Conservation (phyloP, 352 stramenopile species). For the Blastocystis sp. region DNA sequence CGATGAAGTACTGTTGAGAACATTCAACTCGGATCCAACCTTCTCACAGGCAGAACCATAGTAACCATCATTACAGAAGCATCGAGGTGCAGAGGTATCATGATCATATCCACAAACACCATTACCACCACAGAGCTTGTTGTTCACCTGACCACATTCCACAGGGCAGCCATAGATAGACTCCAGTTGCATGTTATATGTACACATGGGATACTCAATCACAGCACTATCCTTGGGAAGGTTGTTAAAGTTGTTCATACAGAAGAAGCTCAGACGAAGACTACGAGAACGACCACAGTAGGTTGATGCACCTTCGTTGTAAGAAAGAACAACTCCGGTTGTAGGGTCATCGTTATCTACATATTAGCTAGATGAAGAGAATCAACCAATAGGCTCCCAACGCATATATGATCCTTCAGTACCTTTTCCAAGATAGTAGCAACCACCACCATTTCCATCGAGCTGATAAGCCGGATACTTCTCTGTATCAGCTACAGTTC, state of each 20-base stretch:
- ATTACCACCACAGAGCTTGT: constrained; percentile 53
- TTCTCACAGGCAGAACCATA: constrained; percentile 50
- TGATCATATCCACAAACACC: constrained; percentile 61
- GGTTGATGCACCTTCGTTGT: constrained; percentile 5
- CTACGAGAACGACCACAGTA: not conserved
- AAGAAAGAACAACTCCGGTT: constrained; percentile 25
- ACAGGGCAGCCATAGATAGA: constrained; percentile 58
- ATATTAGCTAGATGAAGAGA: not conserved
- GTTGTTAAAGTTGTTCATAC: constrained; percentile 42
- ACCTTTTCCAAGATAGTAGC: constrained; percentile 7
- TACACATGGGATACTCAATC: constrained; percentile 39
- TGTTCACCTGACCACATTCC: constrained; percentile 28
- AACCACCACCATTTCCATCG: not conserved
- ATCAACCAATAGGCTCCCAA: constrained; percentile 7
- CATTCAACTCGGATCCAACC: not conserved
- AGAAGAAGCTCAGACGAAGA: constrained; percentile 42
- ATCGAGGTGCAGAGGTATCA: constrained; percentile 6
- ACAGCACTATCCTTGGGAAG: constrained; percentile 29
- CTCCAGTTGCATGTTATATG: constrained; percentile 51
- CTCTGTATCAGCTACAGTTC: not conserved
- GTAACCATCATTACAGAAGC: constrained; percentile 63
- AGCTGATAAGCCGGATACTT: constrained; percentile 42
- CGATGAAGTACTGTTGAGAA: not conserved
- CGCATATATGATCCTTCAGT: not conserved
- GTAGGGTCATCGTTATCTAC: constrained; percentile 55